These are phyloP conservation scores for Dactylellina sp. DNA, from an alignment of 2,329 filamentous ascomycete species.

Conservation along the genomic window DNA sequence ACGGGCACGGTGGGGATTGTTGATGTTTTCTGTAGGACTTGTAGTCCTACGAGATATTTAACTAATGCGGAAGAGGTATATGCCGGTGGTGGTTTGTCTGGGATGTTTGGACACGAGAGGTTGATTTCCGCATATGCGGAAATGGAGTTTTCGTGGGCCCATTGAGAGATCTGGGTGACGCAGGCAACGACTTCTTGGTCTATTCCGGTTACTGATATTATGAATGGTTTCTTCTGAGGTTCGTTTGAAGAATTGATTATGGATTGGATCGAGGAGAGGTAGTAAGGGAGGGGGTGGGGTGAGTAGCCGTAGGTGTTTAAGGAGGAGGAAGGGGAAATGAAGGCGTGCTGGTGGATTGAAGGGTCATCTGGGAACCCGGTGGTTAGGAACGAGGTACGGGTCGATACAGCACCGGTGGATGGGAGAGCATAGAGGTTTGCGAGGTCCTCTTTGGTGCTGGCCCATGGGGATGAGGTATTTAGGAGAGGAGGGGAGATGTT, in stretches of 20 bases:
- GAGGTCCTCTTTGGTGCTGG: slow-evolving; percentile 74
- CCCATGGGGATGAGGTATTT: slow-evolving; percentile 82
- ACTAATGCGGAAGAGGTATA: slow-evolving; percentile 70
- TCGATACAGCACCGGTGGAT: slow-evolving; percentile 79
- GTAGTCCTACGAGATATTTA: slow-evolving; percentile 70
- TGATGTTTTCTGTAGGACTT: slow-evolving; percentile 60
- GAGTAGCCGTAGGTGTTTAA: slow-evolving; percentile 82
- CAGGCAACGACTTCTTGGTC: slow-evolving; percentile 70
- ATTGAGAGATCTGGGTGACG: slow-evolving; percentile 67
- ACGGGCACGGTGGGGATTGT: slow-evolving; percentile 65
- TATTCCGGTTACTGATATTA: slow-evolving; percentile 77
- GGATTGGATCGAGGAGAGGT: slow-evolving; percentile 70
- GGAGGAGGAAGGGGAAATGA: slow-evolving; percentile 70
- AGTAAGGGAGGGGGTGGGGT: slow-evolving; percentile 71
- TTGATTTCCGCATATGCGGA: slow-evolving; percentile 80
- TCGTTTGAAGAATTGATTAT: slow-evolving; percentile 64
- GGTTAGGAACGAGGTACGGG: slow-evolving; percentile 74
- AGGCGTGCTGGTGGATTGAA: slow-evolving; percentile 73
- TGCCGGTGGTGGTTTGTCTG: slow-evolving; percentile 75
- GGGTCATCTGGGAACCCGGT: slow-evolving; percentile 74
- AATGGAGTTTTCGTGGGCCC: slow-evolving; percentile 65
- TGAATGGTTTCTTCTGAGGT: slow-evolving; percentile 69
- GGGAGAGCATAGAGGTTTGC: slow-evolving; percentile 71
- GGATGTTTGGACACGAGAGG: slow-evolving; percentile 81
- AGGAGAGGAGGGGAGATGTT: slow-evolving; percentile 74